Evolutionary conservation across 345 rosid species (phyloP).

Genomic region (Euclidium syriacum): DNA sequence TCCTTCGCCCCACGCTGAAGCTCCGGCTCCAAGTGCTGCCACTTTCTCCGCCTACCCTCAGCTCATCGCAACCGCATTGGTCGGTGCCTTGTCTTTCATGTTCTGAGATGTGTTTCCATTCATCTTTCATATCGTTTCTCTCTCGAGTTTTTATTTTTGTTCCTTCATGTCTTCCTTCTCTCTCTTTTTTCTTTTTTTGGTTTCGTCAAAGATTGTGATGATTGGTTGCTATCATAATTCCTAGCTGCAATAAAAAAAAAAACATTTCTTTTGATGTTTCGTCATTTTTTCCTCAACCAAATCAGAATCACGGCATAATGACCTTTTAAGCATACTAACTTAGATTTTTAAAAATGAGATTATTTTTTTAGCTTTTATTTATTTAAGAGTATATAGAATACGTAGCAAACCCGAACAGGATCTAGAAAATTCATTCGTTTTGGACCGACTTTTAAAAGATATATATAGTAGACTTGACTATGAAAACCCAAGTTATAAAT

Average conservation of each 20-base stretch:
- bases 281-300: too few species aligned
- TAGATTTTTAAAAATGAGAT: too few species aligned
- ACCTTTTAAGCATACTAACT: too few species aligned
- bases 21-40: constrained; percentile 32
- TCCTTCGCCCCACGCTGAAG: neutral
- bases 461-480: too few species aligned
- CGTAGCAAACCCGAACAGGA: too few species aligned
- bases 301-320: too few species aligned
- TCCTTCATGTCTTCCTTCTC: neutral
- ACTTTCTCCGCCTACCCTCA: constrained; percentile 26
- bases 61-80: constrained; percentile 23
- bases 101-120: constrained; percentile 10
- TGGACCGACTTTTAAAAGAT: too few species aligned
- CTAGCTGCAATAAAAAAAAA: neutral
- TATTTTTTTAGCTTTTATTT: too few species aligned
- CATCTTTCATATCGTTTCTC: neutral
- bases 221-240: neutral
- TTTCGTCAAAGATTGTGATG: constrained; percentile 2
- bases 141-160: neutral
- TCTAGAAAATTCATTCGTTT: too few species aligned
- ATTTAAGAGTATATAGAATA: too few species aligned
- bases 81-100: constrained; percentile 22
- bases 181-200: neutral
- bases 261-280: neutral
- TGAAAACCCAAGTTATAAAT: too few species aligned